These are phyloP conservation scores for Beauveria sp. DNA, from an alignment of 2,329 filamentous ascomycete species.

Conservation along the genomic window DNA sequence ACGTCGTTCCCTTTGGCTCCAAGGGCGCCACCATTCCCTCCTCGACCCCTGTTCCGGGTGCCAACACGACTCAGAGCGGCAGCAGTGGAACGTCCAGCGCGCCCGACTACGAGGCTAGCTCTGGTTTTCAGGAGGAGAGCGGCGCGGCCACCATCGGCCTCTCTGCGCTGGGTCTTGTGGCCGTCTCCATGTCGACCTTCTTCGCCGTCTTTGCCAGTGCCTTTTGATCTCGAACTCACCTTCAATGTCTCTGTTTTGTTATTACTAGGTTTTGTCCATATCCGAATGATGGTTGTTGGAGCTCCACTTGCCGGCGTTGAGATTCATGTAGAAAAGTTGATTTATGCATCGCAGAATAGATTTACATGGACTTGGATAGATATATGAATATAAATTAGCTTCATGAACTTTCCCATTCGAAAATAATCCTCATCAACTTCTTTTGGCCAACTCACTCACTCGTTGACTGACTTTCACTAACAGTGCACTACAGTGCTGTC, in stretches of 20 bases:
- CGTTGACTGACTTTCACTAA: neutral
- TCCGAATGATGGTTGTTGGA: neutral
- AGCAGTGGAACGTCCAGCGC: constrained; percentile 11
- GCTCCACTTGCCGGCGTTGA: neutral
- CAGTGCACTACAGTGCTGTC: neutral
- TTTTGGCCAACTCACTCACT: neutral
- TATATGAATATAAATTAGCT: neutral
- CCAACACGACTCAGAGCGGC: constrained; percentile 23
- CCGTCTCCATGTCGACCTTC: neutral
- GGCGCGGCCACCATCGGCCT: neutral
- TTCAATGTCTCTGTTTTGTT: neutral
- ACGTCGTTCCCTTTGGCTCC: constrained; percentile 44
- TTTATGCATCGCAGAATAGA: neutral
- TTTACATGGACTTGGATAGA: neutral
- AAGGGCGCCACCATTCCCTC: constrained; percentile 43
- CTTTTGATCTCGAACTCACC: neutral
- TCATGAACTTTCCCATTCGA: neutral
- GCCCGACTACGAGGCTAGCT: constrained; percentile 19
- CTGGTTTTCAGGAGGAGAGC: constrained; percentile 24
- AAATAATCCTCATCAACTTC: neutral
- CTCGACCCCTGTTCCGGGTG: constrained; percentile 36
- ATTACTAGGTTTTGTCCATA: neutral
- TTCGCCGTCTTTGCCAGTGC: neutral
- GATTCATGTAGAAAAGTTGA: neutral
- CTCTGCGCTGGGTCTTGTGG: neutral